Percentiles rank a stretch among this genome's conserved stretches.
Evolutionary conservation across 2,329 filamentous ascomycete species (phyloP).

Genomic region (Fusarium hainanense): DNA sequence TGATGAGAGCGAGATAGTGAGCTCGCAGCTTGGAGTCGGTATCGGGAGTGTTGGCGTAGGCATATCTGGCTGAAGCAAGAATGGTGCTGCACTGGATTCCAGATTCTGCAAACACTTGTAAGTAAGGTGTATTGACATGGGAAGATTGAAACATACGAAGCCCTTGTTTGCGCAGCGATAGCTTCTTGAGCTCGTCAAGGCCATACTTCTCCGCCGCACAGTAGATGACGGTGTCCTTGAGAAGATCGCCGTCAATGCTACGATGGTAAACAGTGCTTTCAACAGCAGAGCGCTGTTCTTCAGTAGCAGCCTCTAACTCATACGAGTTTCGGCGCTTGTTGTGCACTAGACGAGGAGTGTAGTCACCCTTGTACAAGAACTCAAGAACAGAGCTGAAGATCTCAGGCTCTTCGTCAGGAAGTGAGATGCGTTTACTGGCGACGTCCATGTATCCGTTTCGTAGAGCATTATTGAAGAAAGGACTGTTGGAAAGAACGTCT

Average conservation of each 20-base stretch:
- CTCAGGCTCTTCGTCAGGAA: conserved; percentile 88
- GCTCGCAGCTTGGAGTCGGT: conserved; percentile 90
- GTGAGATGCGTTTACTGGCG: conserved; percentile 74
- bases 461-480: conserved; percentile 72
- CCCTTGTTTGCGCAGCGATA: conserved; percentile 89
- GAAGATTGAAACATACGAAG: conserved; percentile 67
- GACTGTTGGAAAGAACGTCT: conserved; percentile 80
- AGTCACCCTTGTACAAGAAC: conserved; percentile 94
- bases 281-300: conserved; percentile 57
- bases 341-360: conserved; percentile 84
- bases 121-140: conserved; percentile 1
- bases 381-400: conserved; percentile 92
- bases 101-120: conserved; percentile 61
- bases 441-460: conserved; percentile 52
- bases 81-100: conserved; percentile 89
- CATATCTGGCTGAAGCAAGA: conserved; percentile 86
- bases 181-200: conserved; percentile 83
- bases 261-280: conserved; percentile 78
- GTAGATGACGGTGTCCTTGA: conserved; percentile 92
- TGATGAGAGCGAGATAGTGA: conserved; percentile 92
- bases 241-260: conserved; percentile 71
- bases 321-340: conserved; percentile 84
- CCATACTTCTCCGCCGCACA: conserved; percentile 88
- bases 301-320: conserved; percentile 76
- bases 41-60: conserved; percentile 89